Evolutionary conservation across 768 basidiomycete genomes (phyloP).

Genomic region (Strobilomyces confusus): DNA sequence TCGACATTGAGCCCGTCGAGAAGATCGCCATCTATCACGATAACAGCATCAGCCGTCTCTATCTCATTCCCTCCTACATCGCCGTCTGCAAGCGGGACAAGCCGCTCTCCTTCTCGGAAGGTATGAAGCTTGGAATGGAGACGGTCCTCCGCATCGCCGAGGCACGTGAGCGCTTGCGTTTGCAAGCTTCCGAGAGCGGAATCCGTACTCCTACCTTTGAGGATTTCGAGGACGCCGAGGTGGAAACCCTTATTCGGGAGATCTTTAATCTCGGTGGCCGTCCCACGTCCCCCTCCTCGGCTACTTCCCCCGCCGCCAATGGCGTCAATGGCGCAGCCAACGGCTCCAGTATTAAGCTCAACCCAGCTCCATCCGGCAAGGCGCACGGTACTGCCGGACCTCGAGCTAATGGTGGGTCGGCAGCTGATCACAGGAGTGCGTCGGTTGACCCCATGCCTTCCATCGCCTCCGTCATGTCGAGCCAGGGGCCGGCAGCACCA

Average conservation of each 20-base stretch:
- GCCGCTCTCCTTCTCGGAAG: conserved; percentile 37
- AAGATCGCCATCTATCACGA: conserved; percentile 39
- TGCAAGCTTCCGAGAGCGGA: conserved; percentile 28
- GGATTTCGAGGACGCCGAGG: conserved; percentile 29
- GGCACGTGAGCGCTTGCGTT: conserved; percentile 40
- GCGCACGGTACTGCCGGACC: conserved; percentile 14
- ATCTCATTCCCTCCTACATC: conserved; percentile 35
- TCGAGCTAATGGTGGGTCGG: conserved; percentile 32
- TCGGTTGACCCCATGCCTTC: conserved; percentile 24
- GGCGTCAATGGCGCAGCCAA: conserved; percentile 12
- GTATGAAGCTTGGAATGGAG: conserved; percentile 38
- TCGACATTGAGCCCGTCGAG: conserved; percentile 33
- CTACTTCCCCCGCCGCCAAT: conserved; percentile 1
- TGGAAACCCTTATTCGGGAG: conserved; percentile 26
- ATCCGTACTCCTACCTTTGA: conserved; percentile 30
- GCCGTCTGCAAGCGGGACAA: conserved; percentile 35
- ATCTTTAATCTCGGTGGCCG: conserved; percentile 29
- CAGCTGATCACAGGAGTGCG: conserved; percentile 23
- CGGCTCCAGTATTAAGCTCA: conserved; percentile 15
- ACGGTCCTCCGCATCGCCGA: conserved; percentile 35
- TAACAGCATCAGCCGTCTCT: conserved; percentile 31
- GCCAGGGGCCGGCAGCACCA: conserved; percentile 4
- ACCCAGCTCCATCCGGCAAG: conserved; percentile 17
- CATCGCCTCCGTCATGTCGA: conserved; percentile 12
- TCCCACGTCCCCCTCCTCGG: conserved; percentile 20